A percentile compares a stretch with the other conserved stretches of the same genome.
Conservation (phyloP, 176 grass and related monocot species). For the Triticum aestivum region IWGSC_CS_RefSeq_v2.1 NC_057799.1:13981920-13982419, state of each 20-base stretch:
- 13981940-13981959: not conserved
- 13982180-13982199: not conserved
- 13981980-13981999: not conserved
- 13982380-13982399: not conserved
- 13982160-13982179: not conserved
- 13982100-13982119: not conserved
- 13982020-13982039: constrained; percentile 12
- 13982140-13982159: constrained; percentile 11
- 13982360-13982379: constrained; percentile 4
- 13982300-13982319: not conserved
- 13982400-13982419: not conserved
- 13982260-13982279: not conserved
- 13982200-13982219: not conserved
- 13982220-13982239: not conserved
- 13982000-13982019: constrained; percentile 7
- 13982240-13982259: not conserved
- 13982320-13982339: not conserved
- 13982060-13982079: not conserved
- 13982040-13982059: not conserved
- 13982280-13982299: not conserved
- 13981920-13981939: not conserved
- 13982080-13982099: constrained; percentile 4
- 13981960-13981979: not conserved
- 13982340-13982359: not conserved
- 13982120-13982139: constrained; percentile 6